Evolutionary conservation across 1,284 basidiomycete species (phyloP).

Genomic region (Cryptococcus wingfieldii): DNA sequence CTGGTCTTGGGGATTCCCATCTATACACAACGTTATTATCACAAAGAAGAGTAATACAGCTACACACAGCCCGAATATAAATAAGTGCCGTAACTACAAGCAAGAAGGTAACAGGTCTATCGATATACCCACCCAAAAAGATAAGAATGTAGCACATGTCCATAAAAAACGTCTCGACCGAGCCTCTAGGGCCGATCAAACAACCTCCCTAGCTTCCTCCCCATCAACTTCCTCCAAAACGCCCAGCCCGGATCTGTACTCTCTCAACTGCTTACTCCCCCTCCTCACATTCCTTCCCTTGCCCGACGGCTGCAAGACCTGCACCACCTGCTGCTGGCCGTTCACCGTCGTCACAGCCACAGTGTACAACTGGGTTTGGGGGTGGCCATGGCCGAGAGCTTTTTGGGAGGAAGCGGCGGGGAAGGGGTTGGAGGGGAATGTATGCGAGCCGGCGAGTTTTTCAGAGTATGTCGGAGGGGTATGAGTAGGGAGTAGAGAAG

Average conservation of each 20-base stretch:
- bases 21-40: too few species aligned
- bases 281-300: conserved; percentile 6
- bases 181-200: not conserved
- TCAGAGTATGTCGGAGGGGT: conserved; percentile 9
- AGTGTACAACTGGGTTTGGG: not conserved
- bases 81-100: too few species aligned
- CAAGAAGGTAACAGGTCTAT: too few species aligned
- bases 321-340: not conserved
- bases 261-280: conserved; percentile 14
- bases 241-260: conserved; percentile 9
- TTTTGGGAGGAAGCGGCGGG: conserved; percentile 1
- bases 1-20: too few species aligned
- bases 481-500: conserved; percentile 14
- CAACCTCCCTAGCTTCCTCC: conserved; percentile 9
- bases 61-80: too few species aligned
- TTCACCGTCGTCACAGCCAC: not conserved
- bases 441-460: not conserved
- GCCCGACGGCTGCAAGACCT: not conserved
- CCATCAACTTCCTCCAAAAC: conserved; percentile 11
- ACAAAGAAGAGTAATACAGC: too few species aligned
- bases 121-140: too few species aligned
- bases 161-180: too few species aligned
- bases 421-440: conserved; percentile 1
- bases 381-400: not conserved
- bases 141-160: too few species aligned